Evolutionary conservation across 306 rosid species (phyloP).

Genomic region (Morella rubra): DNA sequence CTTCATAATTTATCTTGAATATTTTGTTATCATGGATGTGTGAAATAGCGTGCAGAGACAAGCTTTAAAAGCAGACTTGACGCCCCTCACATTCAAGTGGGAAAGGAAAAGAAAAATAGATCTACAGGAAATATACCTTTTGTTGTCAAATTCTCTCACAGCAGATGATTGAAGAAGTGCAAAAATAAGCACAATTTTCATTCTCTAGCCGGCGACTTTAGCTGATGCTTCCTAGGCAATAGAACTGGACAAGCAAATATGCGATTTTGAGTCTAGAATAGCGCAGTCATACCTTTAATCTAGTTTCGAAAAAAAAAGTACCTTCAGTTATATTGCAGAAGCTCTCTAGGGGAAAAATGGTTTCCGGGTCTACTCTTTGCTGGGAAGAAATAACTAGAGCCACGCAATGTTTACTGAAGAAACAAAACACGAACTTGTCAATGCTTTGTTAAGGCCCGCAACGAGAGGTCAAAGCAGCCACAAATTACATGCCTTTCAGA

Average conservation of each 20-base stretch:
- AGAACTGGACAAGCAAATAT: constrained; percentile 51
- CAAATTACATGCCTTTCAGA: constrained; percentile 2
- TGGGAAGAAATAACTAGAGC: constrained; percentile 53
- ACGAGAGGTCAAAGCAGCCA: constrained; percentile 16
- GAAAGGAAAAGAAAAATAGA: constrained; percentile 2
- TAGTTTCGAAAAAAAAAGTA: constrained; percentile 22
- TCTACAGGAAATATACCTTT: constrained; percentile 35
- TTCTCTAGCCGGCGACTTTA: constrained; percentile 24
- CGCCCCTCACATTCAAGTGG: constrained; percentile 2
- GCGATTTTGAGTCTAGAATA: constrained; percentile 24
- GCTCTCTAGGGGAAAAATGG: constrained; percentile 58
- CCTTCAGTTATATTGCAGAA: constrained; percentile 71
- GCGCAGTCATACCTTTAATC: constrained; percentile 5
- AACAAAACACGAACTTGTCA: constrained; percentile 33
- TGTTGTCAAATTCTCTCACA: constrained; percentile 18
- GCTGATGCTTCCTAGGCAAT: constrained; percentile 47
- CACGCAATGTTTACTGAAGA: constrained; percentile 66
- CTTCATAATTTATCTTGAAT: background rate
- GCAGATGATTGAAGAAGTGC: constrained; percentile 27
- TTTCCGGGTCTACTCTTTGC: constrained; percentile 44
- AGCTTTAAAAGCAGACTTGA: background rate
- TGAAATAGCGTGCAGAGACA: background rate
- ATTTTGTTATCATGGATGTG: background rate
- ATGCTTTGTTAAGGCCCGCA: constrained; percentile 17
- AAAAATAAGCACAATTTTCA: constrained; percentile 21